phyloP scores from a whole-genome alignment of 176 grass and related monocot genomes.

The Oryza meyeriana region DNA sequence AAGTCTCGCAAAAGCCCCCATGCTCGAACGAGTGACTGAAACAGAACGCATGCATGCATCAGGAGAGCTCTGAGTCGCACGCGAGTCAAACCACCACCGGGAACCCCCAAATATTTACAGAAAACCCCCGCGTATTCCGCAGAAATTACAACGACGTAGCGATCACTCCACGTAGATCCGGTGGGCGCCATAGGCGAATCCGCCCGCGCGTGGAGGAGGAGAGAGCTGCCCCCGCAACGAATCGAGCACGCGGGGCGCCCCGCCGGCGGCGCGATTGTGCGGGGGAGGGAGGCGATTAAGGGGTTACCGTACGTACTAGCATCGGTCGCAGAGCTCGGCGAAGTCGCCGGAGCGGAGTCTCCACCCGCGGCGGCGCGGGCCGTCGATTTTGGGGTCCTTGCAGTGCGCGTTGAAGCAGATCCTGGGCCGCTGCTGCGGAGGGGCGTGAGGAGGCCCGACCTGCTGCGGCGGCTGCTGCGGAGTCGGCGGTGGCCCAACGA shows the following conservation, averaged over 20 bases:
- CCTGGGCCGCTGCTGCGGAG: slow-evolving; percentile 41
- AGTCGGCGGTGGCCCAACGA: background rate
- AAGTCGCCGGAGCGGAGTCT: slow-evolving; percentile 61
- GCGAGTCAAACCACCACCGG: slow-evolving; percentile 47
- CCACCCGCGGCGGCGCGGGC: slow-evolving; percentile 66
- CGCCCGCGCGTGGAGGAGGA: slow-evolving; percentile 2
- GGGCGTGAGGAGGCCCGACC: background rate
- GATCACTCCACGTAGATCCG: slow-evolving; percentile 71
- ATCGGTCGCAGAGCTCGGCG: slow-evolving; percentile 93
- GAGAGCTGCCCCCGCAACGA: slow-evolving; percentile 17
- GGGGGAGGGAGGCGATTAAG: slow-evolving; percentile 17
- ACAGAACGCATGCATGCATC: slow-evolving; percentile 50
- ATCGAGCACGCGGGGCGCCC: background rate
- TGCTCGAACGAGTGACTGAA: slow-evolving; percentile 67
- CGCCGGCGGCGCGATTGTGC: slow-evolving; percentile 13
- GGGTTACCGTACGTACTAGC: slow-evolving; percentile 66
- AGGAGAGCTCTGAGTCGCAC: slow-evolving; percentile 35
- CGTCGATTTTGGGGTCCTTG: slow-evolving; percentile 80
- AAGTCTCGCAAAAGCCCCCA: slow-evolving; percentile 92
- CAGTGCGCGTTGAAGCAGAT: slow-evolving; percentile 96
- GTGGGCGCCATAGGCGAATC: slow-evolving; percentile 51
- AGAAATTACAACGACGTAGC: slow-evolving; percentile 43
- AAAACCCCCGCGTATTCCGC: slow-evolving; percentile 29
- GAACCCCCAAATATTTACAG: slow-evolving; percentile 35
- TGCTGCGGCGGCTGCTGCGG: slow-evolving; percentile 15